These are phyloP conservation scores for Naganishia onofrii DNA, from an alignment of 768 basidiomycete species.

Conservation along the genomic window DNA sequence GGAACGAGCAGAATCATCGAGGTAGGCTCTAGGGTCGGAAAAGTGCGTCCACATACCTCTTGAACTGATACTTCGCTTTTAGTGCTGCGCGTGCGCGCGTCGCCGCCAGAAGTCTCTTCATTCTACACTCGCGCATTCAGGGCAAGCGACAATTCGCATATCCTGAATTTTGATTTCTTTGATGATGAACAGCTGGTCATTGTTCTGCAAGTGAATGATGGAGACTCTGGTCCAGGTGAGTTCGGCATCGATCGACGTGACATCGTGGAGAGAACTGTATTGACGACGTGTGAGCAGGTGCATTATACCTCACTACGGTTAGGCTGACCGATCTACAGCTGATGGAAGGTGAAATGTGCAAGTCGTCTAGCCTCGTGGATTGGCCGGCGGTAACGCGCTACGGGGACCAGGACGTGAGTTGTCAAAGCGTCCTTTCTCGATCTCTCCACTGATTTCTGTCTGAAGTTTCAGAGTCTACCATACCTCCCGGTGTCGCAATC, in stretches of 20 bases:
- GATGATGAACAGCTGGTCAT: conserved; percentile 4
- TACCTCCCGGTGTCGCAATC: conserved; percentile 3
- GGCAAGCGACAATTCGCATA: not conserved
- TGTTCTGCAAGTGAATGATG: not conserved
- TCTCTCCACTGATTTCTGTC: not conserved
- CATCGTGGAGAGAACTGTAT: not conserved
- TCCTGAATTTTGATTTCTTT: conserved; percentile 8
- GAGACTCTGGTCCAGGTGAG: not conserved
- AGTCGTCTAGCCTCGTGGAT: not conserved
- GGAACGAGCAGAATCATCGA: not conserved
- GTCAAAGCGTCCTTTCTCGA: not conserved
- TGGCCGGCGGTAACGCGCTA: not conserved
- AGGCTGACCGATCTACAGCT: not conserved
- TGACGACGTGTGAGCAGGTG: not conserved
- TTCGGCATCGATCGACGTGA: not conserved
- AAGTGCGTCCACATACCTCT: not conserved
- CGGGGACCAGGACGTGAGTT: not conserved
- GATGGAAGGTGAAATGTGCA: not conserved
- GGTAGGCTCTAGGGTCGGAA: not conserved
- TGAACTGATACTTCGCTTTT: not conserved
- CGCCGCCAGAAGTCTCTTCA: not conserved
- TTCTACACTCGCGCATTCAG: not conserved
- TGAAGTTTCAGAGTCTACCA: not conserved
- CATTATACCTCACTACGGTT: not conserved
- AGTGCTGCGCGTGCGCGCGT: not conserved